Evolutionary conservation across 805 yeast genomes (phyloP), one percentile per base, ranked within the genome.

Genomic region (Osmozyma mogii): DNA sequence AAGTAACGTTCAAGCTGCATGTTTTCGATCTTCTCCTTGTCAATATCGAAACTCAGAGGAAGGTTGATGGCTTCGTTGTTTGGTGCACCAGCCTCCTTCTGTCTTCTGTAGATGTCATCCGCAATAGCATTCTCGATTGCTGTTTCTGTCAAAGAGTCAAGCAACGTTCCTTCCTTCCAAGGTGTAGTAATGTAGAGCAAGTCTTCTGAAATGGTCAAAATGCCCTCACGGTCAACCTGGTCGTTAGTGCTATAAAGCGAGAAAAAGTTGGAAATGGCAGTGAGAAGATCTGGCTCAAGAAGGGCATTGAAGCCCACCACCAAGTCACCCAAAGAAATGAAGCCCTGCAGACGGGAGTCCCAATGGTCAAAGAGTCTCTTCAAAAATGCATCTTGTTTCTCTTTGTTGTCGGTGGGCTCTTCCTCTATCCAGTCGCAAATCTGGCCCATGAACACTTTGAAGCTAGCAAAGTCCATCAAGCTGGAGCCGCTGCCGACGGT

Each of bases 161-260:
- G 69, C 12, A 68, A 48, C 27, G 54, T 53, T 5, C 79, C 88
- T 38, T 84, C 85, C 44, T 85, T 77, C 79, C 92, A 82, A 2
- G 95, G 95, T 23, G 79, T 68, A 0, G 96, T 87, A 20, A 92
- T 66, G 43, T 73, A 80, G 9, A 89, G 58, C 22, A 89, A 56
- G 27, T 89, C 97, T 49, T 92, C 98, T 0, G 96, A 85, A 34
- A 88, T 70, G 38, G 77, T 78, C 25, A 92, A 60, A 4, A 92
- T 83, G 0, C 82, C 82, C 37, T 84, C 95, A 28, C 87, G 65
- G 36, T 76, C 79, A 24, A 92, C 70, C 34, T 62, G 69, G 9
- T 60, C 59, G 50, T 82, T 92, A 8, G 31, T 27, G 14, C 44
- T 36, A 49, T 83, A 92, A 6, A 89, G 58, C 12, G 72, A 71